Evolutionary conservation across 1,284 basidiomycete species (phyloP).

Genomic region (Apiotrichum domesticum): DNA sequence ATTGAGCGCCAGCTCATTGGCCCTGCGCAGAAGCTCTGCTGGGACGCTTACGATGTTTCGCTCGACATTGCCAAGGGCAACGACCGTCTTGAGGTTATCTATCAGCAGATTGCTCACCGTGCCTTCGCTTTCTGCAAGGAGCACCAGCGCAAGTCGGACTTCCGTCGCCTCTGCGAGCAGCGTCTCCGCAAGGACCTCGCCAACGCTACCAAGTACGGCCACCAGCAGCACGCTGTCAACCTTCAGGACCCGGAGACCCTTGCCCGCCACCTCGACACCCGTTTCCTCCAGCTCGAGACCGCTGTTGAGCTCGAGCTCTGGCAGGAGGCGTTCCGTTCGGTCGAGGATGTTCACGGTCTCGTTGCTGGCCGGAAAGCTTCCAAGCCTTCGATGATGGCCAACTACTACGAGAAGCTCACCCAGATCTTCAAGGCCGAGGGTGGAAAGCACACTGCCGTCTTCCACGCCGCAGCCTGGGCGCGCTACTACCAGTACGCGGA

Average conservation of each 20-base stretch:
- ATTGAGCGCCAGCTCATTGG: slow-evolving; percentile 94
- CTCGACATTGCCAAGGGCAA: slow-evolving; percentile 98
- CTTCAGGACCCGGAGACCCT: slow-evolving; percentile 93
- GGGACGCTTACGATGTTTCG: slow-evolving; percentile 96
- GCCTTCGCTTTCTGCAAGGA: slow-evolving; percentile 95
- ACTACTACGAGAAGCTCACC: slow-evolving; percentile 97
- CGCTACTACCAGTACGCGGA: slow-evolving; percentile 59
- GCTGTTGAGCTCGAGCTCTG: slow-evolving; percentile 97
- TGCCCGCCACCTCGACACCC: slow-evolving; percentile 94
- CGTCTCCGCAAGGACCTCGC: slow-evolving; percentile 82
- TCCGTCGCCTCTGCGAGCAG: slow-evolving; percentile 94
- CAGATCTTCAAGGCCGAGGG: slow-evolving; percentile 69
- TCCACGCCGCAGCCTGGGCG: slow-evolving; percentile 95
- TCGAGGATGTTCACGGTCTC: slow-evolving; percentile 96
- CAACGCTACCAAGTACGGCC: slow-evolving; percentile 91
- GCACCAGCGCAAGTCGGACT: slow-evolving; percentile 93
- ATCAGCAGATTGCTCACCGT: slow-evolving; percentile 94
- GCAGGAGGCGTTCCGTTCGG: slow-evolving; percentile 98
- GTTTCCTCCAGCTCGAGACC: slow-evolving; percentile 96
- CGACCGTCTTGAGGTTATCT: slow-evolving; percentile 80
- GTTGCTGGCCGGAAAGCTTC: slow-evolving; percentile 77
- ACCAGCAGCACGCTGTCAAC: slow-evolving; percentile 97
- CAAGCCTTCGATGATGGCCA: slow-evolving; percentile 94
- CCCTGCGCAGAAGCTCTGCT: slow-evolving; percentile 96
- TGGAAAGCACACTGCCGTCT: slow-evolving; percentile 71